These are phyloP conservation scores for Tilletia walkeri DNA, from an alignment of 1,284 basidiomycete genomes.

Conservation along the genomic window DNA sequence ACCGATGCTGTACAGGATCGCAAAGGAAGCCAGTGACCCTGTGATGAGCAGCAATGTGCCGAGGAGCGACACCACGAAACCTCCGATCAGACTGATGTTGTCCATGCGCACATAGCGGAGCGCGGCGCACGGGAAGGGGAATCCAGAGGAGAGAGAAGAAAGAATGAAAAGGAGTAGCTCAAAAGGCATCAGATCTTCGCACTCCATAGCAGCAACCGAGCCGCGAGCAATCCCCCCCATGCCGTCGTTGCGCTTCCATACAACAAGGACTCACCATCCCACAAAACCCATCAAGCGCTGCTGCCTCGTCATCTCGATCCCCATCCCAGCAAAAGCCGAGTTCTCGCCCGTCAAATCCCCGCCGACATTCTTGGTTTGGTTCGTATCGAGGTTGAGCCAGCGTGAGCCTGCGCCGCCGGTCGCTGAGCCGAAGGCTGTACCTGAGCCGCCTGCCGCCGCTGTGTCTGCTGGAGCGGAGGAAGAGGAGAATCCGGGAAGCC, in stretches of 20 bases:
- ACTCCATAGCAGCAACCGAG: too few species aligned
- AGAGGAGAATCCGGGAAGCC: constrained; percentile 2
- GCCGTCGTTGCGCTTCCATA: background rate
- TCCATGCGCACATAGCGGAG: background rate
- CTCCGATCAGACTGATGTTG: constrained; percentile 63
- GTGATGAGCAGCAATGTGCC: constrained; percentile 76
- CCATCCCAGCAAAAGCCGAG: constrained; percentile 42
- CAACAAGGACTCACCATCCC: constrained; percentile 30
- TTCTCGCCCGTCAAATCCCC: constrained; percentile 44
- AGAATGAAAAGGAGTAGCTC: background rate
- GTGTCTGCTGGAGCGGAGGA: constrained; percentile 1
- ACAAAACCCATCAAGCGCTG: constrained; percentile 47
- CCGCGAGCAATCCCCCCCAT: background rate
- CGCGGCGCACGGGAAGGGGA: background rate
- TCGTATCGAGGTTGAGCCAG: constrained; percentile 49
- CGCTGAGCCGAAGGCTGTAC: background rate
- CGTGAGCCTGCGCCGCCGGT: constrained; percentile 1
- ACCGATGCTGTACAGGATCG: constrained; percentile 79
- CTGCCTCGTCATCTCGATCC: constrained; percentile 46
- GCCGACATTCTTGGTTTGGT: constrained; percentile 40
- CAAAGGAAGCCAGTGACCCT: constrained; percentile 71
- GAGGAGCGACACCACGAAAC: constrained; percentile 67
- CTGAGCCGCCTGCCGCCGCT: background rate
- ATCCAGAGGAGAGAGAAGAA: background rate
- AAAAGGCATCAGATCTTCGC: too few species aligned